Conservation (phyloP, 2,329 filamentous ascomycete genomes). For the Thelonectria rubi region DNA sequence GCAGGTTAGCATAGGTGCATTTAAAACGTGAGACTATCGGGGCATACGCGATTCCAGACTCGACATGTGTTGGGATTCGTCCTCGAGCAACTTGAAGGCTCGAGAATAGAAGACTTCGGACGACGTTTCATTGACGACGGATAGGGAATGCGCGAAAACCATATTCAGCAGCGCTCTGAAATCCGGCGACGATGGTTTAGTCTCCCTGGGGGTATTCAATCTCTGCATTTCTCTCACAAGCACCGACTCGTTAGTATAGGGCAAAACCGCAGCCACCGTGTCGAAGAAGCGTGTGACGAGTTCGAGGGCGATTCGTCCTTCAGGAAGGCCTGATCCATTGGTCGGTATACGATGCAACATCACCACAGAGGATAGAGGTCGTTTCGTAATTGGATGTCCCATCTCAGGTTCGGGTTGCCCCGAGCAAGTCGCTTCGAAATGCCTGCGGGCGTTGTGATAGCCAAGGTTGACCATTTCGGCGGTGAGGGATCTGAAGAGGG, state of each 20-base stretch:
- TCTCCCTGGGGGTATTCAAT: constrained; percentile 6
- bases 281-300: constrained; percentile 41
- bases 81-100: constrained; percentile 39
- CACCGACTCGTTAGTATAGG: constrained; percentile 38
- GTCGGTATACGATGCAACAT: background rate
- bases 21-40: background rate
- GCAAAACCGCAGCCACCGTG: constrained; percentile 41
- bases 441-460: constrained; percentile 25
- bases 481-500: constrained; percentile 43
- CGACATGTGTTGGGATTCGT: constrained; percentile 36
- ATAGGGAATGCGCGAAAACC: constrained; percentile 43
- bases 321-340: background rate
- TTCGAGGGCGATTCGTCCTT: background rate
- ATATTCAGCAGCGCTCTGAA: constrained; percentile 40
- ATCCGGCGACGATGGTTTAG: constrained; percentile 1
- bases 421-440: background rate
- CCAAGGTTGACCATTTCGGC: constrained; percentile 42
- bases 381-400: background rate
- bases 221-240: constrained; percentile 36
- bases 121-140: constrained; percentile 27
- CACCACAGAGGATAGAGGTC: background rate
- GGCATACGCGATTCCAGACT: constrained; percentile 17
- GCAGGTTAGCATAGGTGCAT: background rate
- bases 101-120: constrained; percentile 43
- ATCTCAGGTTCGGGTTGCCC: background rate